Evolutionary conservation across 2,329 filamentous ascomycete species (phyloP), one percentile per base, ranked within the genome.

Genomic region (Fusarium begoniae): DNA sequence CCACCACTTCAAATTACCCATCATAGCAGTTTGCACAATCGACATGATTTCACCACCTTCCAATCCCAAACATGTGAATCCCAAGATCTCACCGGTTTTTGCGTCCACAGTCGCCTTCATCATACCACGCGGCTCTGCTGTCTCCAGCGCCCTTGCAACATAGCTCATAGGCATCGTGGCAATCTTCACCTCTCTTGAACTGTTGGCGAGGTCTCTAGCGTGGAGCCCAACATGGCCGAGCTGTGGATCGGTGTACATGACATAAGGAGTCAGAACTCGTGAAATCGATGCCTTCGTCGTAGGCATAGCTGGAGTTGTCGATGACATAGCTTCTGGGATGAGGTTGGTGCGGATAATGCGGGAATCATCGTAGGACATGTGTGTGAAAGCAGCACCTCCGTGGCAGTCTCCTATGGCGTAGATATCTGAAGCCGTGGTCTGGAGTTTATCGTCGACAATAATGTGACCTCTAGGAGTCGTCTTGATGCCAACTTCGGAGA

Each of bases 311-410:
- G 78, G 77, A 22, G 77, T 77, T 6, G 76, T 75, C 51, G 73
- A 40, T 30, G 73, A 58, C n/a, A 78, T 71, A 28, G 74, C 57
- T 10, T 69, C 66, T 43, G 78, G 75, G 43, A 86, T 73, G 53
- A 88, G 74, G 68, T 87, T 88, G 67, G 81, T 79, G 30, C 83
- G 81, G 51, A 89, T 74, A 77, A 90, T 84, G 63, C 87, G 85
- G 76, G 84, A 88, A 79, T 89, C 87, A 77, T 89, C 87, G 79
- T 88, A 89, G 8, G 85, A 87, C 70, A 89, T 84, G 78, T 89
- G 87, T 4, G 87, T 89, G 77, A 89, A 89, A 20, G 86, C 86
- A 12, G 87, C 85, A 1, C 84, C 83, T 50, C 87, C 86, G 62
- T 88, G 86, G 55, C 85, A 84, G 70, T 89, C 87, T 40, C 88